A percentile compares a stretch with the other conserved stretches of the same genome.
Evolutionary conservation across 495 filamentous ascomycete genomes (phyloP).

Genomic region (Aspergillus indologenus): DNA sequence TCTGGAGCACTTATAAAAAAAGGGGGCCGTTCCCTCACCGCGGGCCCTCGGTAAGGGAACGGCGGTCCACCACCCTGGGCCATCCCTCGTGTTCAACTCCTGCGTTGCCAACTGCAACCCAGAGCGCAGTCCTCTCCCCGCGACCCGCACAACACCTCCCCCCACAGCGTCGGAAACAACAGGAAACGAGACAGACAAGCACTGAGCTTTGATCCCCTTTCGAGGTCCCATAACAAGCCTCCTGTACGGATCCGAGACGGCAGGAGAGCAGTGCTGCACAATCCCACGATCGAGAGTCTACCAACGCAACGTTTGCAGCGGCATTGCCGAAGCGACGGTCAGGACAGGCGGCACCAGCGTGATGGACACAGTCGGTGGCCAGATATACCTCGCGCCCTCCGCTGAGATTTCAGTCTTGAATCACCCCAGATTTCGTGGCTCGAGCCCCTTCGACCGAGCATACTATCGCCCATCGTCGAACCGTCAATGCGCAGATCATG

Average conservation of each 20-base stretch:
- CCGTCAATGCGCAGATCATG: slow-evolving; percentile 2
- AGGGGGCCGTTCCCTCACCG: slow-evolving; percentile 50
- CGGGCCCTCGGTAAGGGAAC: slow-evolving; percentile 26
- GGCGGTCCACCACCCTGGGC: slow-evolving; percentile 29
- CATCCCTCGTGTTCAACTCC: slow-evolving; percentile 23
- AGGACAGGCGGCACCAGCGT: slow-evolving; percentile 6
- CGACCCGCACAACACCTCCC: slow-evolving; percentile 16
- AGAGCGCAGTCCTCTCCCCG: slow-evolving; percentile 32
- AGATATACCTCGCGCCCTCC: slow-evolving; percentile 20
- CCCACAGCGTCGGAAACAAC: slow-evolving; percentile 9
- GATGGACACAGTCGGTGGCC: slow-evolving; percentile 22
- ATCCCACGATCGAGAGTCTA: not conserved
- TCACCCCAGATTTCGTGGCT: slow-evolving; percentile 31
- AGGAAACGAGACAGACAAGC: slow-evolving; percentile 65
- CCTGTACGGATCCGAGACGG: not conserved
- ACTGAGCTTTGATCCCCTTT: slow-evolving; percentile 93
- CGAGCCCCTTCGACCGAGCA: slow-evolving; percentile 36
- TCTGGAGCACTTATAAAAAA: slow-evolving; percentile 59
- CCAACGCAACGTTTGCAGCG: slow-evolving; percentile 1
- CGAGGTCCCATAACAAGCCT: slow-evolving; percentile 61
- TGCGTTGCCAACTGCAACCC: slow-evolving; percentile 41
- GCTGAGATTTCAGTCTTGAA: slow-evolving; percentile 30
- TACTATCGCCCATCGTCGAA: slow-evolving; percentile 28
- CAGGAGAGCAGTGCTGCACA: not conserved
- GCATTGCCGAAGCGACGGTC: not conserved